Conservation (phyloP, 129 eudicot genomes). For the Lactuca saligna region DNA sequence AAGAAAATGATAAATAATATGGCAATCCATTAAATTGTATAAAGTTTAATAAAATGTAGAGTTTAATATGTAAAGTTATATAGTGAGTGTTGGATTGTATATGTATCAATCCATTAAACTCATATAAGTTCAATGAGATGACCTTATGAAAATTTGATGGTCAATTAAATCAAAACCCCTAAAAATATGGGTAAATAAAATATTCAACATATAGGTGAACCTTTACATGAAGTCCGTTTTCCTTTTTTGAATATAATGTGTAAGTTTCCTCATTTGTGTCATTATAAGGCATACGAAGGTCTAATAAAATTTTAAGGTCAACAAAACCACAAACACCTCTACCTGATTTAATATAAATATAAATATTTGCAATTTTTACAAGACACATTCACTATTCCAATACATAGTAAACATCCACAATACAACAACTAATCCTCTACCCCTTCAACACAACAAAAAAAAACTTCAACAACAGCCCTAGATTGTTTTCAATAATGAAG, state of each 20-base stretch:
- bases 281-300: not conserved
- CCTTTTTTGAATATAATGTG: not conserved
- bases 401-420: not conserved
- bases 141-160: too few species aligned
- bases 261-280: not conserved
- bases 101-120: too few species aligned
- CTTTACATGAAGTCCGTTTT: not conserved
- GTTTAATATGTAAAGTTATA: too few species aligned
- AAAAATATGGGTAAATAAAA: too few species aligned
- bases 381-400: not conserved
- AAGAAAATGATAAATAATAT: too few species aligned
- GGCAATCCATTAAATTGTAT: too few species aligned
- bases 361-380: not conserved
- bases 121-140: too few species aligned
- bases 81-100: too few species aligned
- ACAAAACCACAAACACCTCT: not conserved
- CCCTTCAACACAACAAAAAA: not conserved
- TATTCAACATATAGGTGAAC: not conserved
- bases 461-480: not conserved
- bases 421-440: not conserved
- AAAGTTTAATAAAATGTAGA: too few species aligned
- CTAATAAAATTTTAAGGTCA: not conserved
- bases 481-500: not conserved
- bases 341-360: not conserved
- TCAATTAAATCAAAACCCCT: too few species aligned